Evolutionary conservation across 129 eudicot genomes (phyloP), one percentile per base, ranked within the genome.

Genomic region (Helianthus annuus): DNA sequence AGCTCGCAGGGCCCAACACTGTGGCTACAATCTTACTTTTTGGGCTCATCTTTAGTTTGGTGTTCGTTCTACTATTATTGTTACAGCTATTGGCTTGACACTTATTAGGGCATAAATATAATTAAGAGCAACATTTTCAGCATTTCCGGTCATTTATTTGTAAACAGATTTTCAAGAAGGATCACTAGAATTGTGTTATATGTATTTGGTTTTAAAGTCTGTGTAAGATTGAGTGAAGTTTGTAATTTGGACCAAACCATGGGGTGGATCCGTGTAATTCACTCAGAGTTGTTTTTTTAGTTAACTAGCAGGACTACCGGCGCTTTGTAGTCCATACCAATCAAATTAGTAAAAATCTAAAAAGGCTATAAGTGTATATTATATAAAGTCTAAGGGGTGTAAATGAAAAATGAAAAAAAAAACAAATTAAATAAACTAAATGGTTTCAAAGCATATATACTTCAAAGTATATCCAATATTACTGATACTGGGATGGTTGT

Each of bases 41-140:
- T 86, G 86, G 96, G 78, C 73, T 54, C 97, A 92, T 67, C 87
- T 92, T 40, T 89, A 89, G 73, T 92, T 92, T 61, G 96, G 97
- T 57, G 80, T 92, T 73, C 97, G 91, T 7, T 92, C 97, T 11
- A 92, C 97, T 49, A 74, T 92, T 16, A 59, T 89, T 15, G 91
- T 92, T 27, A 92, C 86, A 48, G 89, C 97, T 39, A 85, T 89
- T 58, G 97, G 97, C 59, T 86, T 89, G 85, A 58, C 78, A 58
- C 87, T 92, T 75, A 86, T 91, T 69, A 80, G 96, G 55, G 84
- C 79, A 10, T 88, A 79, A 69, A 19, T 19, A 19, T 19, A 19
- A 4, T 4, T 39, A 55, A 55, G 13, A 19, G 19, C 34, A 19
- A 2, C 4, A 12, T 32, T 59, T 29, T 29, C 44, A 39, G 45